Evolutionary conservation across 129 eudicot species (phyloP), one percentile per base, ranked within the genome.

Genomic region (Flaveria linearis): DNA sequence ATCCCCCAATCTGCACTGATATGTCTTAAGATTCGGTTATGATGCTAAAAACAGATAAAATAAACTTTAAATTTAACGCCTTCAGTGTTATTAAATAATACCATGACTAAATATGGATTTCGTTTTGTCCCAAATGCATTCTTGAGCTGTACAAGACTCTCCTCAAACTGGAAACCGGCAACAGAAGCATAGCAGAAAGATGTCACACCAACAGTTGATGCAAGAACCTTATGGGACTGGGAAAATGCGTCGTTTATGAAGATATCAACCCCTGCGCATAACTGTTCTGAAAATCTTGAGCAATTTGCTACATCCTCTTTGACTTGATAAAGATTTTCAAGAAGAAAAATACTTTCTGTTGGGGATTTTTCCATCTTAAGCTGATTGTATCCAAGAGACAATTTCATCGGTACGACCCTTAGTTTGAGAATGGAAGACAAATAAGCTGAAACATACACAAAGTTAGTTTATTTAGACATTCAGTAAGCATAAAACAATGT

Each of bases 111-210:
- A 74, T 82, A 90, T 18, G 94, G 98, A 20, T 68, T 84, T 74
- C 28, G 25, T 81, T 72, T 61, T 75, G 73, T 56, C 9, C 25
- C 78, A 17, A 82, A 49, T 60, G 89, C 84, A 15, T 85, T 85
- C 87, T 85, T 86, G 82, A 92, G 80, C 67, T 88, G 88, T 79
- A 20, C 13, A 20, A 92, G 67, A 47, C 87, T 81, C 72, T 83
- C 89, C 79, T 88, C 92, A 82, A 92, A 92, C 83, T 77, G 82
- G 71, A 92, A 90, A 73, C 98, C 98, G 80, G 98, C 96, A 77
- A 92, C 56, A 64, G 81, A 81, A 25, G 87, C 80, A 82, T 58
- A 77, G 79, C 90, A 85, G 83, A 90, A 92, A 73, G 85, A 43
- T 74, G 96, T 82, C 71, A 90, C 81, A 60, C 98, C 98, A 77